phyloP scores from a whole-genome alignment of 495 filamentous ascomycete species.

The Daldinia vernicosa region DNA sequence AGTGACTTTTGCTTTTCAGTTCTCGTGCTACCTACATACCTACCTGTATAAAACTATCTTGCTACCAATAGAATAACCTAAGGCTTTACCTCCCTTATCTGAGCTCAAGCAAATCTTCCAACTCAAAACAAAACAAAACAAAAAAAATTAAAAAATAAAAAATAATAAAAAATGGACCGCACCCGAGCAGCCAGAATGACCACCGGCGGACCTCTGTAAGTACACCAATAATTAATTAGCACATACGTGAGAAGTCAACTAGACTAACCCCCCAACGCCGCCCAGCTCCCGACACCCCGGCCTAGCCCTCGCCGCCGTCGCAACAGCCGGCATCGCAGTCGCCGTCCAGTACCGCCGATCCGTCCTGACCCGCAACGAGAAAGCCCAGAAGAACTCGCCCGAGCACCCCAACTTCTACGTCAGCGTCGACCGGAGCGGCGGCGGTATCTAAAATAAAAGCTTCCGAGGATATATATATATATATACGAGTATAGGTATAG shows the following conservation, averaged over 20 bases:
- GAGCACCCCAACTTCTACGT: slow-evolving; percentile 50
- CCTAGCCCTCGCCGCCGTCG: slow-evolving; percentile 43
- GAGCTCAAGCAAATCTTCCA: not conserved
- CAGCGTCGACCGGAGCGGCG: slow-evolving; percentile 59
- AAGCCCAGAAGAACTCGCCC: slow-evolving; percentile 48
- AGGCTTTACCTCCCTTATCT: not conserved
- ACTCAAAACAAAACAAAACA: not conserved
- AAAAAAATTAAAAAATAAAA: not conserved
- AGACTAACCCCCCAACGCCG: slow-evolving; percentile 9
- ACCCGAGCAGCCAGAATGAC: slow-evolving; percentile 25
- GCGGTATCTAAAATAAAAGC: slow-evolving; percentile 52
- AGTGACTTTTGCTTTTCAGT: not conserved
- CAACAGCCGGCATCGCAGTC: slow-evolving; percentile 41
- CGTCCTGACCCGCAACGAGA: slow-evolving; percentile 53
- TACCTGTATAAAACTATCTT: not conserved
- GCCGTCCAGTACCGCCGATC: slow-evolving; percentile 49
- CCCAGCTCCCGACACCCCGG: slow-evolving; percentile 47
- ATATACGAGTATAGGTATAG: too few species aligned
- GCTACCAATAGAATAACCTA: not conserved
- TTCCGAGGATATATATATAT: not conserved
- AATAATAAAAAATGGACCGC: slow-evolving; percentile 35
- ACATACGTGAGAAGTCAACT: not conserved
- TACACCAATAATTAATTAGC: not conserved
- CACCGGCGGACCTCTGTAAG: slow-evolving; percentile 39
- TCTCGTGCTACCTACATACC: not conserved